Conservation (phyloP, 2,329 filamentous ascomycete genomes). For the Penicillium sp. region DNA sequence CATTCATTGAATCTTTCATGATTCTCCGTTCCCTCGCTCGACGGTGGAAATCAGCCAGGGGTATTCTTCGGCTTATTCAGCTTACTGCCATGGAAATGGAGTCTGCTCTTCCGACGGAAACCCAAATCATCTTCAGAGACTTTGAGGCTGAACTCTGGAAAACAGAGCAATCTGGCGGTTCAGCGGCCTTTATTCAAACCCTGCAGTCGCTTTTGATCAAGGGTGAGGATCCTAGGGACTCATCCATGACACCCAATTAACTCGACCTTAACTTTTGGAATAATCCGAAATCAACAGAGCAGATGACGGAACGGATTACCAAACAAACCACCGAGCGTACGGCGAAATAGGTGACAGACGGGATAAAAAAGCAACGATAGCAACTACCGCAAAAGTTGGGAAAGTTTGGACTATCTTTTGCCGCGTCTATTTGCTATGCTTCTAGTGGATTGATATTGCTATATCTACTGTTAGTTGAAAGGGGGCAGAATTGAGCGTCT, state of each 20-base stretch:
- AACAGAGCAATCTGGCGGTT: constrained; percentile 10
- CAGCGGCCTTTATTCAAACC: constrained; percentile 22
- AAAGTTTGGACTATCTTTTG: background rate
- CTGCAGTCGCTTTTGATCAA: background rate
- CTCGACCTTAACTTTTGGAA: background rate
- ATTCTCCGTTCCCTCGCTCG: constrained; percentile 12
- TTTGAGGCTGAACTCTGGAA: constrained; percentile 19
- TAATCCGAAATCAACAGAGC: background rate
- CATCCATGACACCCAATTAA: background rate
- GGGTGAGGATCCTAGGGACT: background rate
- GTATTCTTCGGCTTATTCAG: constrained; percentile 23
- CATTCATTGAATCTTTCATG: constrained; percentile 20
- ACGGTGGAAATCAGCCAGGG: constrained; percentile 19
- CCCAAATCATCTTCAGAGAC: constrained; percentile 10
- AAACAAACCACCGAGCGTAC: background rate
- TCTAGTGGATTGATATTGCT: background rate
- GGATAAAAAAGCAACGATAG: background rate
- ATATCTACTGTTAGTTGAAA: background rate
- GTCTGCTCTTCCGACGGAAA: constrained; percentile 15
- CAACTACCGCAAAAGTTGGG: background rate
- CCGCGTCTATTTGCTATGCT: background rate
- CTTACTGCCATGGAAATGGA: constrained; percentile 15
- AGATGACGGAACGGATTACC: background rate
- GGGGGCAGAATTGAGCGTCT: background rate
- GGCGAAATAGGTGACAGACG: background rate